phyloP scores from a whole-genome alignment of 129 eudicot species.

The Chrysanthemum makinoi region DNA sequence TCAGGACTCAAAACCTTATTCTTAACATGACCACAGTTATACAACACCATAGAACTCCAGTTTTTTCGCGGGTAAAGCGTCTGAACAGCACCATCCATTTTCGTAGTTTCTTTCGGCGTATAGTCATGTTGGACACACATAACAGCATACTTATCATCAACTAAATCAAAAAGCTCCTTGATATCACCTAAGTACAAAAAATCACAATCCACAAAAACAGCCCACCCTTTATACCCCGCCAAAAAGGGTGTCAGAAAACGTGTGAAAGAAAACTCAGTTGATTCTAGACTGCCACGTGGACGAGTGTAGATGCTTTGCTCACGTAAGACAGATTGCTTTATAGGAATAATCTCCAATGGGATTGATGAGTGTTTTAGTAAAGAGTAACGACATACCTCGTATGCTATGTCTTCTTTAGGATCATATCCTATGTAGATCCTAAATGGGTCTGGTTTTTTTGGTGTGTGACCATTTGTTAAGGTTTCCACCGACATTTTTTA shows the following conservation, averaged over 20 bases:
- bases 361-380: slow-evolving; percentile 66
- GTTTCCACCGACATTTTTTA: slow-evolving; percentile 32
- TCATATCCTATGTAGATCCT: slow-evolving; percentile 85
- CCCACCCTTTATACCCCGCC: slow-evolving; percentile 83
- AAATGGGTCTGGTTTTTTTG: slow-evolving; percentile 20
- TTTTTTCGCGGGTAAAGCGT: slow-evolving; percentile 89
- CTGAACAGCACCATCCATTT: slow-evolving; percentile 98
- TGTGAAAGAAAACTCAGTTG: slow-evolving; percentile 83
- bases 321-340: slow-evolving; percentile 69
- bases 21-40: slow-evolving; percentile 84
- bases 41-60: slow-evolving; percentile 97
- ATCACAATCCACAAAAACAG: slow-evolving; percentile 95
- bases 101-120: slow-evolving; percentile 85
- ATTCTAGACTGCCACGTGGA: slow-evolving; percentile 77
- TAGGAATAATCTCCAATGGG: slow-evolving; percentile 70
- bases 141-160: slow-evolving; percentile 76
- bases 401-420: slow-evolving; percentile 75
- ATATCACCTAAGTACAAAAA: slow-evolving; percentile 72
- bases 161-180: slow-evolving; percentile 57
- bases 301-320: slow-evolving; percentile 68
- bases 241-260: slow-evolving; percentile 76
- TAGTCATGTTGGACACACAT: slow-evolving; percentile 99
- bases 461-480: slow-evolving; percentile 12
- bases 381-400: slow-evolving; percentile 78
- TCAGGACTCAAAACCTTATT: slow-evolving; percentile 73